These are phyloP conservation scores for Cercospora berteroae DNA, from an alignment of 2,329 filamentous ascomycete species.

Conservation along the genomic window DNA sequence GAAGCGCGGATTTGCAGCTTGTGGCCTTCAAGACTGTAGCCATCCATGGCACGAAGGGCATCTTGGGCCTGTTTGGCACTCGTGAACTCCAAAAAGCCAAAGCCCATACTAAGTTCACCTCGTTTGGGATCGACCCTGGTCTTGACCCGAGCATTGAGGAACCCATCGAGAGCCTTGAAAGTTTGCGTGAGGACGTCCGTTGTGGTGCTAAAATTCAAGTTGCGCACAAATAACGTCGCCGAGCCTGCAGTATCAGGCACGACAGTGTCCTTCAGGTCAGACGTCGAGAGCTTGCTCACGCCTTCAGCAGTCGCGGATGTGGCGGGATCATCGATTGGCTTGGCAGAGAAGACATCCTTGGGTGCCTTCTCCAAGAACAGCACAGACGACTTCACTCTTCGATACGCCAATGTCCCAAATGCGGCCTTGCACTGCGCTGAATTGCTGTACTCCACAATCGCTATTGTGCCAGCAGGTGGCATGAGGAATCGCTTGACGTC, in stretches of 20 bases:
- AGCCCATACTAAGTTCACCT: conserved; percentile 92
- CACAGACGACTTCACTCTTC: conserved; percentile 85
- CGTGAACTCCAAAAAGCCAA: conserved; percentile 88
- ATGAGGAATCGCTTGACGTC: conserved; percentile 79
- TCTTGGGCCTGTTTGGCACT: conserved; percentile 74
- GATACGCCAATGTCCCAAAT: conserved; percentile 81
- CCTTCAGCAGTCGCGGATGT: conserved; percentile 33
- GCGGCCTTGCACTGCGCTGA: conserved; percentile 77
- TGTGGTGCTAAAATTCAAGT: conserved; percentile 88
- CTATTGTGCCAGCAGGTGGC: conserved; percentile 89
- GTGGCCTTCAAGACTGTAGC: conserved; percentile 81
- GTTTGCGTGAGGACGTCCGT: conserved; percentile 70
- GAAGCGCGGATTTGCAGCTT: conserved; percentile 81
- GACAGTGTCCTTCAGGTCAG: conserved; percentile 64
- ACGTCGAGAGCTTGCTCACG: conserved; percentile 61
- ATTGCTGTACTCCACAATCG: conserved; percentile 84
- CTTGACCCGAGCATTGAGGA: conserved; percentile 85
- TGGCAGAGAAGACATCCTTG: conserved; percentile 66
- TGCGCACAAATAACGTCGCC: conserved; percentile 81
- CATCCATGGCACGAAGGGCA: conserved; percentile 82
- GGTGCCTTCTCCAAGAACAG: conserved; percentile 93
- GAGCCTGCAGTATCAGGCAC: conserved; percentile 57
- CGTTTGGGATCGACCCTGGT: conserved; percentile 92
- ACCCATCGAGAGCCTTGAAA: conserved; percentile 81
- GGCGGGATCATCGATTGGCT: conserved; percentile 27